These are phyloP conservation scores for Colletotrichum cuscutae DNA, from an alignment of 2,329 filamentous ascomycete genomes.

Conservation along the genomic window DNA sequence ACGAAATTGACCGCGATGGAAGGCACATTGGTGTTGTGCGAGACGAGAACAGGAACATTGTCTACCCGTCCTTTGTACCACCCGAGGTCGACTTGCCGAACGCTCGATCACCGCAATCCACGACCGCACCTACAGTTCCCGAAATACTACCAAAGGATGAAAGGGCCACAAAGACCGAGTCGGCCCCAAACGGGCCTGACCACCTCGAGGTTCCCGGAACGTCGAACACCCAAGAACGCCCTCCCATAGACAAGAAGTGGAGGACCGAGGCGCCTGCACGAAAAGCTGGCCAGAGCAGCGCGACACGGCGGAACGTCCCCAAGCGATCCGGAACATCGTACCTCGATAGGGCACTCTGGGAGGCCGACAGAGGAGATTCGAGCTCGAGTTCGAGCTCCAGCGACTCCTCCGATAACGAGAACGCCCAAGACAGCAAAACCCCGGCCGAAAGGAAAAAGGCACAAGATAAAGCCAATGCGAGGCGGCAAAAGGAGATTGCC, in stretches of 20 bases:
- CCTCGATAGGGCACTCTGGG: conserved; percentile 42
- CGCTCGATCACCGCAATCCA: not conserved
- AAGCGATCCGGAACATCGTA: conserved; percentile 42
- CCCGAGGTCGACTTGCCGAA: conserved; percentile 39
- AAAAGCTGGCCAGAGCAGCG: conserved; percentile 29
- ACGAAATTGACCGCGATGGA: conserved; percentile 40
- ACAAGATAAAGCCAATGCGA: conserved; percentile 9
- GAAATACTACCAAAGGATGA: not conserved
- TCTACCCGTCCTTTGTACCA: conserved; percentile 47
- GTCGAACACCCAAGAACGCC: conserved; percentile 15
- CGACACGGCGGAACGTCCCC: conserved; percentile 31
- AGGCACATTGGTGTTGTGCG: conserved; percentile 43
- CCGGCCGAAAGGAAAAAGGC: conserved; percentile 15
- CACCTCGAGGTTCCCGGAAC: not conserved
- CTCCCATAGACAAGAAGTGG: conserved; percentile 36
- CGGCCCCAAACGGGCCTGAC: conserved; percentile 29
- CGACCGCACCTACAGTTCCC: not conserved
- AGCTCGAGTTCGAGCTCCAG: conserved; percentile 38
- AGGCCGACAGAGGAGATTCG: conserved; percentile 34
- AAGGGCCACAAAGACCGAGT: conserved; percentile 24
- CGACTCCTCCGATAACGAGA: conserved; percentile 40
- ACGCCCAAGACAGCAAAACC: not conserved
- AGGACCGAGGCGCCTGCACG: conserved; percentile 37
- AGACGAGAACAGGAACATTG: conserved; percentile 43
- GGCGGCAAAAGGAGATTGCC: conserved; percentile 31